Evolutionary conservation across 2,329 filamentous ascomycete genomes (phyloP).

Genomic region (Incumbomyces delicatus): DNA sequence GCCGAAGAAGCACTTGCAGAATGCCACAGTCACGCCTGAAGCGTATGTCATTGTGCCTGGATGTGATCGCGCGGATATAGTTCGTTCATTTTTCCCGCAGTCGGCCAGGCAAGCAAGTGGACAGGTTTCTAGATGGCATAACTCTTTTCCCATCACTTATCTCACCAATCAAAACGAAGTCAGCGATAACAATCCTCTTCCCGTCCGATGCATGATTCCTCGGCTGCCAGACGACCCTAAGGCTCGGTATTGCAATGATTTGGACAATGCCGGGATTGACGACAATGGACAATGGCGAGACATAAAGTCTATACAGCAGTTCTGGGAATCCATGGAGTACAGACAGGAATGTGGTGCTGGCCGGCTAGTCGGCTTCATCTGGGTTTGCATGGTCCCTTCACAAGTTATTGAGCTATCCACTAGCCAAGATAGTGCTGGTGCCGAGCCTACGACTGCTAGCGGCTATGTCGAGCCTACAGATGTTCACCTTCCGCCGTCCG

Average conservation of each 20-base stretch:
- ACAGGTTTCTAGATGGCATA: constrained; percentile 34
- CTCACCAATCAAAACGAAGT: constrained; percentile 51
- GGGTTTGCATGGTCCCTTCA: constrained; percentile 68
- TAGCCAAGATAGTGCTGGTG: not conserved
- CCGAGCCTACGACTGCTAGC: not conserved
- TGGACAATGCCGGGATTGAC: constrained; percentile 70
- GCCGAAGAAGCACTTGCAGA: not conserved
- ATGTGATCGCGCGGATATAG: constrained; percentile 64
- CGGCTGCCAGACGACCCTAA: constrained; percentile 94
- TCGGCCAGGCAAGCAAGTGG: constrained; percentile 29
- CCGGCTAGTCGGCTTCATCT: constrained; percentile 84
- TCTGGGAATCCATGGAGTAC: constrained; percentile 98
- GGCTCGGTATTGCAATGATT: constrained; percentile 73
- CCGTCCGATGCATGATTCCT: constrained; percentile 75
- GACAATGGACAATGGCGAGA: constrained; percentile 66
- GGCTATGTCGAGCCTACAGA: not conserved
- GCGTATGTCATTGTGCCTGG: constrained; percentile 84
- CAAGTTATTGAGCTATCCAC: constrained; percentile 18
- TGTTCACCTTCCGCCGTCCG: not conserved
- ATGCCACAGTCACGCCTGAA: constrained; percentile 19
- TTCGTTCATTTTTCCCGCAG: constrained; percentile 64
- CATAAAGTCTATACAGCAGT: constrained; percentile 73
- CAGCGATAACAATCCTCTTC: constrained; percentile 42
- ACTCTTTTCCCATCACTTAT: constrained; percentile 58
- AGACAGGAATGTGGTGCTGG: constrained; percentile 93